A percentile compares a stretch with the other conserved stretches of the same genome.
These are phyloP conservation scores for Starmerella sp. DNA, from an alignment of 805 yeast species.

Conservation along the genomic window DNA sequence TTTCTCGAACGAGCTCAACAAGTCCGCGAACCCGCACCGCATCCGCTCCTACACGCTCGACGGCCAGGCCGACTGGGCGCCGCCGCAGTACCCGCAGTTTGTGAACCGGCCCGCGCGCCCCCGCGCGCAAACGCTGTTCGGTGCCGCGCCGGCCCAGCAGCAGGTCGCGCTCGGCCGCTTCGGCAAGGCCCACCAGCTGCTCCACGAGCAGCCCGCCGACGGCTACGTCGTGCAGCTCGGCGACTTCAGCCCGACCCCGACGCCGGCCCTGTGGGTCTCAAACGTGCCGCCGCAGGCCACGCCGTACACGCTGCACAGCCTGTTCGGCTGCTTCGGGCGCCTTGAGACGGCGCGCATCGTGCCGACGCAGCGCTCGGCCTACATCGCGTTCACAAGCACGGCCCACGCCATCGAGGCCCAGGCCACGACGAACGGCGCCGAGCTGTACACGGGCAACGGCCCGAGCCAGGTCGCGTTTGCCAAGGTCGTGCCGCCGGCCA, in stretches of 20 bases:
- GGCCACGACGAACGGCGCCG: conserved; percentile 69
- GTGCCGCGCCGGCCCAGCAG: background rate
- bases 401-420: conserved; percentile 74
- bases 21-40: conserved; percentile 27
- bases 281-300: conserved; percentile 58
- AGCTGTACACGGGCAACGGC: conserved; percentile 64
- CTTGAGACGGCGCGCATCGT: conserved; percentile 52
- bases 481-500: conserved; percentile 36
- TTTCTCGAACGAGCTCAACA: conserved; percentile 25
- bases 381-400: conserved; percentile 60
- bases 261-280: conserved; percentile 59
- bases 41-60: conserved; percentile 26
- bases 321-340: conserved; percentile 52
- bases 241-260: conserved; percentile 21
- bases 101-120: conserved; percentile 3
- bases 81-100: conserved; percentile 4
- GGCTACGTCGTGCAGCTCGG: conserved; percentile 13
- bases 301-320: conserved; percentile 46
- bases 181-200: conserved; percentile 16
- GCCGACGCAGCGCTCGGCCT: conserved; percentile 35
- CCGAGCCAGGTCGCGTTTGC: conserved; percentile 78
- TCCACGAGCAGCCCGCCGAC: conserved; percentile 4
- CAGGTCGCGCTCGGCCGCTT: conserved; percentile 18
- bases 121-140: conserved; percentile 17
- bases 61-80: conserved; percentile 9